Base-by-base conservation (phyloP, 352 stramenopile species). In the Globisporangium camurandrum region DNA sequence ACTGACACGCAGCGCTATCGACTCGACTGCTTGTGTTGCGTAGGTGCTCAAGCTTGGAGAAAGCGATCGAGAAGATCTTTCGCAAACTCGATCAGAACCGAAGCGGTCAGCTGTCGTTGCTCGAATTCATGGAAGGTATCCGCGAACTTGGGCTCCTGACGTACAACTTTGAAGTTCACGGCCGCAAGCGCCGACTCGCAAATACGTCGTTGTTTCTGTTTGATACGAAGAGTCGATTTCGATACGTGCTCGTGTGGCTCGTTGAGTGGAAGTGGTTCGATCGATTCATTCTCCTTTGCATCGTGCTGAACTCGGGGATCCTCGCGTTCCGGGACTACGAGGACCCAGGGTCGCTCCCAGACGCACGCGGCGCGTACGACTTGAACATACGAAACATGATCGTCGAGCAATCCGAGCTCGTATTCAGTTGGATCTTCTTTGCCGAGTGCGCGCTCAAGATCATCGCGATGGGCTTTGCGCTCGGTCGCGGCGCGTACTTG, bases 391-490 rank as follows among this genome's bases (percentile, higher is more conserved):
- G 60, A 6, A 83, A 83, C 40, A 12, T 2, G 4, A 54, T 83
- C 31, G 62, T 80, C 12, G 71, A 83, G 4, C 14, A 57, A n/a
- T 57, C 46, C 1, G 71, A 80, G 40, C 31, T 54, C 0, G 43
- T 80, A 2, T 75, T 75, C 41, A 67, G 69, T 38, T 75, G 57
- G 53, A 68, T 83, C 19, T 96, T 96, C 57, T 64, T 84, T 8
- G 59, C 72, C 2, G 86, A 96, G 53, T 84, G 67, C 37, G 59
- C 45, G 1, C 30, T 96, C 3, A 96, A 96, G 59, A 77, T 95
- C 30, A 67, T 91, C 28, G 80, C 74, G 9, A 70, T 90, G 60
- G 84, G 84, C 2, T 84, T 84, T 19, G 31, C 70, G 6, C 56
- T 79, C 12, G 78, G 76, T 9, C 48, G 71, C 16, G 74, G 75